These are phyloP conservation scores for Hypoxylon sp. DNA, from an alignment of 2,329 filamentous ascomycete genomes.

Conservation along the genomic window DNA sequence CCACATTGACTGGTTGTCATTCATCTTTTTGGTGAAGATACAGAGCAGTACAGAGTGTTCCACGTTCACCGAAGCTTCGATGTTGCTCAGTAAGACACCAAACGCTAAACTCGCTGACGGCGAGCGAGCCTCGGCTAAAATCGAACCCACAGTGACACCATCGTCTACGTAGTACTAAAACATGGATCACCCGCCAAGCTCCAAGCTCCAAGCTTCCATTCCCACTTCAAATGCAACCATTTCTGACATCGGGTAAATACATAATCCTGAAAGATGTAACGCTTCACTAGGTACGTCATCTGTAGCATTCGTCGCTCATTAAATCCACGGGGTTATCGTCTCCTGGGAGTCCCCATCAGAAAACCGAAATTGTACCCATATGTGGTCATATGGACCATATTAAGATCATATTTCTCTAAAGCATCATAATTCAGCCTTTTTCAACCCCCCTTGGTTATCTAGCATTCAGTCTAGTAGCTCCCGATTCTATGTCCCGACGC, in stretches of 20 bases:
- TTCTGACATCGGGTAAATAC: neutral
- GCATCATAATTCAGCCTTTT: too few species aligned
- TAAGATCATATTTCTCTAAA: too few species aligned
- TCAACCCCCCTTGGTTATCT: too few species aligned
- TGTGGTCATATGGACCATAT: too few species aligned
- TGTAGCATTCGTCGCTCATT: neutral
- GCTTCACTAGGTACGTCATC: neutral
- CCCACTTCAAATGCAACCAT: neutral
- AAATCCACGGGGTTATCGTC: too few species aligned
- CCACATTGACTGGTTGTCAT: neutral
- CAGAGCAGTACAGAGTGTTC: neutral
- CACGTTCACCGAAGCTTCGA: neutral
- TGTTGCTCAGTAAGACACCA: neutral
- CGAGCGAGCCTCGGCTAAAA: slow-evolving; percentile 8
- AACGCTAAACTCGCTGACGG: neutral
- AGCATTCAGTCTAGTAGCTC: too few species aligned
- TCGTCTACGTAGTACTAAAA: too few species aligned
- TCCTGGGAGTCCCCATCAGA: too few species aligned
- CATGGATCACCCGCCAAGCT: too few species aligned
- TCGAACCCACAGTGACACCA: neutral
- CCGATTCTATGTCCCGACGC: too few species aligned
- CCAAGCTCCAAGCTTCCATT: neutral
- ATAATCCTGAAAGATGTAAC: neutral
- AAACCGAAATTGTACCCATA: too few species aligned
- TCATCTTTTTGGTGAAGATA: neutral